A percentile compares a stretch with the other conserved stretches of the same genome.
phyloP scores from a whole-genome alignment of 108 stramenopile species.

The Mediolabrus comicus region DNA sequence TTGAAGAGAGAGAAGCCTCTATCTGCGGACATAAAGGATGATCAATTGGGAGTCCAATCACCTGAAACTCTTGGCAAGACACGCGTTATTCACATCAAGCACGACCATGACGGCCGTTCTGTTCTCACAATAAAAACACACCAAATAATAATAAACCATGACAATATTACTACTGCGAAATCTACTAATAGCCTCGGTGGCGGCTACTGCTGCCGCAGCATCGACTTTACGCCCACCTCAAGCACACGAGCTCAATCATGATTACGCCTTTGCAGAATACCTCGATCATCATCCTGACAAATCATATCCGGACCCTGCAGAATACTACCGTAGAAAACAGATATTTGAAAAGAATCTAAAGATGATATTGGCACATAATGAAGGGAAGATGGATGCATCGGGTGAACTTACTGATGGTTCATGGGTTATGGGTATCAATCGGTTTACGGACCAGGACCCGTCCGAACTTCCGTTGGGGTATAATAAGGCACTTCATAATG shows the following conservation, averaged over 20 bases:
- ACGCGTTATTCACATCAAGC: too few species aligned
- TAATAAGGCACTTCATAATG: constrained; percentile 7
- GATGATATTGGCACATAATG: constrained; percentile 59
- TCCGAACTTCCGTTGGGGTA: constrained; percentile 21
- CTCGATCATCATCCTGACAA: constrained; percentile 48
- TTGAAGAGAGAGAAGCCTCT: too few species aligned
- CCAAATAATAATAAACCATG: too few species aligned
- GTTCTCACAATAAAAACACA: too few species aligned
- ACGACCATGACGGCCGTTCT: too few species aligned
- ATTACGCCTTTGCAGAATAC: constrained; percentile 55
- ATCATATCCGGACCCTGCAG: constrained; percentile 40
- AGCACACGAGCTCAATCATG: constrained; percentile 41
- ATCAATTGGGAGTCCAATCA: too few species aligned
- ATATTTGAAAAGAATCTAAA: constrained; percentile 58
- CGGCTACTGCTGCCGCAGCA: constrained; percentile 1
- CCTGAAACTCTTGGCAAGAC: too few species aligned
- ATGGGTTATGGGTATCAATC: constrained; percentile 61
- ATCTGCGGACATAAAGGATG: too few species aligned
- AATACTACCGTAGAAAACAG: constrained; percentile 41
- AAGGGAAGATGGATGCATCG: constrained; percentile 23
- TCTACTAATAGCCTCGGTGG: constrained; percentile 1
- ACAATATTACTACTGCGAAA: constrained; percentile 1
- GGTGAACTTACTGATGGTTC: constrained; percentile 14
- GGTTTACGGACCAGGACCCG: constrained; percentile 56
- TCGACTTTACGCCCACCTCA: constrained; percentile 36